Evolutionary conservation across 495 filamentous ascomycete species (phyloP), one percentile per base, ranked within the genome.

Genomic region (Margaritispora aquatica): DNA sequence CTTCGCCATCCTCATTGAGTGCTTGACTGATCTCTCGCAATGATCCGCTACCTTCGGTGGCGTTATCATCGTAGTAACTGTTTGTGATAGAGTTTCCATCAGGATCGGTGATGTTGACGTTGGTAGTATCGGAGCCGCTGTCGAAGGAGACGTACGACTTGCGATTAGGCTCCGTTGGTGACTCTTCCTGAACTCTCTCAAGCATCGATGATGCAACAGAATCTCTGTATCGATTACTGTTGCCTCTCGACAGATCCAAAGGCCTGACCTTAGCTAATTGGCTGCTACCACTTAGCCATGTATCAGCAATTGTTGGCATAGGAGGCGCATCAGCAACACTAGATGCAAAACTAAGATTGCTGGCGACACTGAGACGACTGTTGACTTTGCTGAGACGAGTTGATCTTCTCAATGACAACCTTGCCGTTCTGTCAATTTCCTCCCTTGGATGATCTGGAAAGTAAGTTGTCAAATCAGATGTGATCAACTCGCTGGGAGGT

Each of bases 91-190:
- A 76, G 63, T 86, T 81, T 62, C 84, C 83, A 26, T 88, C 91
- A 1, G 86, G 85, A 66, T 96, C 93, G 22, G 84, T 87, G 61
- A 87, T 75, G 51, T 80, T 83, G 57, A 89, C 73, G 21, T 80
- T 73, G 34, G 75, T 76, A 24, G 68, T 88, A 59, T 79, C 90
- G 10, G 87, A 90, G 51, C 84, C 83, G 67, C 88, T 95, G 54
- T 94, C 90, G 59, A 97, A 96, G 0, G 94, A 96, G 55, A 97
- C 90, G 66, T 97, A 98, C 7, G 92, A 96, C 69, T 96, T 96
- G 64, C 94, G 84, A 70, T 96, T 90, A 2, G 89, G 89, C 67
- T 96, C 92, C 38, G 86, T 82, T 8, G 90, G 87, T 29, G 90
- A 93, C 69, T 97, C 94, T 72, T 99, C 94, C 63, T 95, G 92